Evolutionary conservation across 805 yeast species (phyloP).

Genomic region (Diddensiella santjacobensis): DNA sequence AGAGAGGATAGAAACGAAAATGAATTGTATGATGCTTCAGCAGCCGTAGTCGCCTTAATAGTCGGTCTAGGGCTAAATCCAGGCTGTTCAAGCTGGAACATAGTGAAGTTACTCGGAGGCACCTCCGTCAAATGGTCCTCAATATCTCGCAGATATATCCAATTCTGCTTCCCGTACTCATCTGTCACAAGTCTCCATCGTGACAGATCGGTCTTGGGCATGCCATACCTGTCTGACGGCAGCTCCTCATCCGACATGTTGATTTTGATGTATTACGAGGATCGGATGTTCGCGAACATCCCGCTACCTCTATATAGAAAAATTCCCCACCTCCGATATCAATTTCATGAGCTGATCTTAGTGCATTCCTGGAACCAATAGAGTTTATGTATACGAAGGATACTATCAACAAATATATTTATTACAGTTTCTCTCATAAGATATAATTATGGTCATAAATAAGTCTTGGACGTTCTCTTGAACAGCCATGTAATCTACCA

Average conservation of each 20-base stretch:
- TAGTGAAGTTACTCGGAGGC: constrained; percentile 33
- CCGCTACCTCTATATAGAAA: too few species aligned
- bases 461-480: too few species aligned
- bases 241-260: not conserved
- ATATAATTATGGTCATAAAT: too few species aligned
- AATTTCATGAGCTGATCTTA: too few species aligned
- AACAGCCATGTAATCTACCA: constrained; percentile 10
- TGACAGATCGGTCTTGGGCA: constrained; percentile 62
- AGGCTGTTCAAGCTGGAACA: constrained; percentile 28
- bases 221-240: constrained; percentile 63
- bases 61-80: constrained; percentile 30
- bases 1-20: constrained; percentile 62
- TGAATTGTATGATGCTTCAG: constrained; percentile 66
- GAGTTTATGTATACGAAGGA: too few species aligned
- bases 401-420: too few species aligned
- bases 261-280: too few species aligned
- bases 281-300: too few species aligned
- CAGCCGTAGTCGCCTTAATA: constrained; percentile 37
- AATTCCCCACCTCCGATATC: too few species aligned
- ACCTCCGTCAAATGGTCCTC: constrained; percentile 5
- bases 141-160: constrained; percentile 59
- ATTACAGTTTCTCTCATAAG: too few species aligned
- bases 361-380: too few species aligned
- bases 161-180: constrained; percentile 70
- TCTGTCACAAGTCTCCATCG: constrained; percentile 75